These are phyloP conservation scores for Zymoseptoria crescenta DNA, from an alignment of 2,329 filamentous ascomycete species.

Conservation along the genomic window DNA sequence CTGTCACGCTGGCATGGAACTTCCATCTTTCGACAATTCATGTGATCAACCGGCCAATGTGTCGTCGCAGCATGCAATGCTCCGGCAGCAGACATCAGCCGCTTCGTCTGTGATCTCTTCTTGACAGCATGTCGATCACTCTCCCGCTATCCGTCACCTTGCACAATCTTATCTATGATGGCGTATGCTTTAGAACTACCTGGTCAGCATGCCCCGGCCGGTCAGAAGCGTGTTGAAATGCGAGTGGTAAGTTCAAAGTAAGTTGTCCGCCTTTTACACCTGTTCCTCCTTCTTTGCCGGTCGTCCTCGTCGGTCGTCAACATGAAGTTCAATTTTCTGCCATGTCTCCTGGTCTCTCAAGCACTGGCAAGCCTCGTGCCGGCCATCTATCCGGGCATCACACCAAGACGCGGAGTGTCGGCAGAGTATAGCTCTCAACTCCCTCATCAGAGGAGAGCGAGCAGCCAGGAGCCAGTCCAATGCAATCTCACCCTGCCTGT, in stretches of 20 bases:
- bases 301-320: background rate
- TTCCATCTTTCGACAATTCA: background rate
- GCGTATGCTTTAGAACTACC: background rate
- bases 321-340: background rate
- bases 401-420: background rate
- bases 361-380: background rate
- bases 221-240: background rate
- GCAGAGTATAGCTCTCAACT: background rate
- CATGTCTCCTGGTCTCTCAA: background rate
- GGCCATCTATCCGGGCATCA: background rate
- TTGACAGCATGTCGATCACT: background rate
- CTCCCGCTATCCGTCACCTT: background rate
- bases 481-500: constrained; percentile 21
- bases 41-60: background rate
- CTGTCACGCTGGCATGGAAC: background rate
- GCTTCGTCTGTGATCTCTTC: background rate
- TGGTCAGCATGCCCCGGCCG: background rate
- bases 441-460: background rate
- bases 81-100: too few relatives aligned
- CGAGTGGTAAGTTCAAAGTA: background rate
- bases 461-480: background rate
- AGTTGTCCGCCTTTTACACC: background rate
- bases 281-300: background rate
- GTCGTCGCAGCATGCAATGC: too few relatives aligned
- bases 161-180: background rate